These are phyloP conservation scores for Murraya koenigii DNA, from an alignment of 345 rosid genomes.

Conservation along the genomic window DNA sequence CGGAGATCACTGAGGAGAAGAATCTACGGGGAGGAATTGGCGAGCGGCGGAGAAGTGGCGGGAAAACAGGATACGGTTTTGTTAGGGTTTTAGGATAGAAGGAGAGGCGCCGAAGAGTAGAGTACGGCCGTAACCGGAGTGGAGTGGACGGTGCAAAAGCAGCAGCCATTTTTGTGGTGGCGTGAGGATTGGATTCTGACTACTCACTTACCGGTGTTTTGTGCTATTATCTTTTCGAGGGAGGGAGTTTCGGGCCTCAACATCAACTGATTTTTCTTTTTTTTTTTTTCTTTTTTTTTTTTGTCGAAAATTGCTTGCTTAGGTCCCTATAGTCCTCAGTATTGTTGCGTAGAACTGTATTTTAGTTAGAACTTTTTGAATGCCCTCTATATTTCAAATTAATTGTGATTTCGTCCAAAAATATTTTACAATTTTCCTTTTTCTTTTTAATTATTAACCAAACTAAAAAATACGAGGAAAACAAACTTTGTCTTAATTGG, in stretches of 20 bases:
- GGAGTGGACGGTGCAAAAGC: conserved; percentile 48
- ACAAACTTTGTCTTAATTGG: no score
- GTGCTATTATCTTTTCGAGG: neutral
- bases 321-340: neutral
- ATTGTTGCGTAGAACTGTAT: neutral
- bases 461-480: no score
- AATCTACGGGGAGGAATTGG: conserved; percentile 31
- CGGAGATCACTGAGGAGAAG: conserved; percentile 34
- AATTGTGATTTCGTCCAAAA: neutral
- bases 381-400: neutral
- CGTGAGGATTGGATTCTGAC: neutral
- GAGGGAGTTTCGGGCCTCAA: neutral
- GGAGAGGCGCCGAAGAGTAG: conserved; percentile 47
- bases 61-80: conserved; percentile 17
- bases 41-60: conserved; percentile 24
- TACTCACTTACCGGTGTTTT: neutral
- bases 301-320: neutral
- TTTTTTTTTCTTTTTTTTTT: no score
- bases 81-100: conserved; percentile 29
- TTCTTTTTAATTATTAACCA: no score
- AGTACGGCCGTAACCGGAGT: conserved; percentile 42
- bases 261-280: neutral
- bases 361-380: neutral
- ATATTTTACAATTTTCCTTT: neutral
- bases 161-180: conserved; percentile 26